Percentiles rank a stretch among this genome's conserved stretches.
These are phyloP conservation scores for Sanghuangporus weigelae DNA, from an alignment of 1,284 basidiomycete genomes.

Conservation along the genomic window DNA sequence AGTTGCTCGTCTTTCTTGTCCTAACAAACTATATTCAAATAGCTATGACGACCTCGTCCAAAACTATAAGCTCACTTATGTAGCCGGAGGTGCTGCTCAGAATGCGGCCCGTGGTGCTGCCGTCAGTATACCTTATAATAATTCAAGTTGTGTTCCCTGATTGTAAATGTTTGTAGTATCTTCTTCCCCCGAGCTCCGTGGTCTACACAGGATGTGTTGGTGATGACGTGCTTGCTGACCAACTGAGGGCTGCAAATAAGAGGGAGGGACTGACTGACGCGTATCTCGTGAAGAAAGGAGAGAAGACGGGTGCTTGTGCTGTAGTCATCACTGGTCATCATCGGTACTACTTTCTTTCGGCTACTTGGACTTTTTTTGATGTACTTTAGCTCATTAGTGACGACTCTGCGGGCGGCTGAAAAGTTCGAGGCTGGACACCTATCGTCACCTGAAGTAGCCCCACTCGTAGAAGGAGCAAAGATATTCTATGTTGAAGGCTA, in stretches of 20 bases:
- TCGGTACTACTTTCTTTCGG: slow-evolving; percentile 43
- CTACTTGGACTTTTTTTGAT: background rate
- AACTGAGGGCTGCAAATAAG: slow-evolving; percentile 89
- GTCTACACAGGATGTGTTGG: slow-evolving; percentile 96
- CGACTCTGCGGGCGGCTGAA: slow-evolving; percentile 87
- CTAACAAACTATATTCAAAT: slow-evolving; percentile 1
- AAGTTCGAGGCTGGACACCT: slow-evolving; percentile 83
- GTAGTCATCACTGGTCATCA: slow-evolving; percentile 94
- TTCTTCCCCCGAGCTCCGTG: slow-evolving; percentile 85
- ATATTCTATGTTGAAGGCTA: slow-evolving; percentile 96
- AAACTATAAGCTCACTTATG: slow-evolving; percentile 80
- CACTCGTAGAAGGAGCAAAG: slow-evolving; percentile 76
- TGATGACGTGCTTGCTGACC: slow-evolving; percentile 85
- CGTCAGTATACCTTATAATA: slow-evolving; percentile 46
- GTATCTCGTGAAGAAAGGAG: slow-evolving; percentile 84
- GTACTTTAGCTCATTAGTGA: slow-evolving; percentile 74
- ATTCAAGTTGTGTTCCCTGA: background rate
- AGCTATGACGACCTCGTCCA: slow-evolving; percentile 89
- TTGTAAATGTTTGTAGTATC: slow-evolving; percentile 52
- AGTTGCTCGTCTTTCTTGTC: background rate
- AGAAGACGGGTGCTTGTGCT: slow-evolving; percentile 95
- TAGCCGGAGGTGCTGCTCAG: slow-evolving; percentile 96
- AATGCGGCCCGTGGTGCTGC: slow-evolving; percentile 96
- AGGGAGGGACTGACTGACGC: slow-evolving; percentile 87
- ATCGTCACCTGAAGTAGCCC: slow-evolving; percentile 69